Evolutionary conservation across 2,329 filamentous ascomycete species (phyloP).

Genomic region (Calonectria pauciramosa): DNA sequence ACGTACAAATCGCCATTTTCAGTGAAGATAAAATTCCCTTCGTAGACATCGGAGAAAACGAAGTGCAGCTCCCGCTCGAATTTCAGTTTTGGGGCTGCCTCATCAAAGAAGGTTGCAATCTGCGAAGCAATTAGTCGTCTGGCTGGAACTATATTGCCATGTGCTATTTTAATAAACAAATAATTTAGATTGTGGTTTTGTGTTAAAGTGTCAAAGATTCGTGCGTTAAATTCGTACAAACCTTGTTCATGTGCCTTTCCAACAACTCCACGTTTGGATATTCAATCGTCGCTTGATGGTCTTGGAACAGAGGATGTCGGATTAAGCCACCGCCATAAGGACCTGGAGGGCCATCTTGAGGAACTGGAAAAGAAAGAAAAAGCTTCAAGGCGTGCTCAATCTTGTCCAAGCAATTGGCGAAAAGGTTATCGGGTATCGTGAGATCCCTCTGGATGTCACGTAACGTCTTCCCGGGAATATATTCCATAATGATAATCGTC

Average conservation of each 20-base stretch:
- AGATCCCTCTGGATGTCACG: neutral
- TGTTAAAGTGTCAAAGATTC: too few species aligned
- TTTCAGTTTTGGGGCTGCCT: neutral
- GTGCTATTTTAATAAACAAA: neutral
- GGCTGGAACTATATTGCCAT: too few species aligned
- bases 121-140: neutral
- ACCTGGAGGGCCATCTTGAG: neutral
- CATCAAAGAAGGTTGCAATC: neutral
- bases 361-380: neutral
- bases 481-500: neutral
- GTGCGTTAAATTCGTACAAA: neutral
- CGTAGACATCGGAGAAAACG: neutral
- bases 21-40: neutral
- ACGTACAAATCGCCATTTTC: neutral
- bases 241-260: neutral
- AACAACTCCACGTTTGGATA: neutral
- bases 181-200: too few species aligned
- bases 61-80: neutral
- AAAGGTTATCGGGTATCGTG: neutral
- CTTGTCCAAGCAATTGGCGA: neutral
- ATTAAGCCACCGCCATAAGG: neutral
- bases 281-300: neutral
- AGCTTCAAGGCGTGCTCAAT: neutral
- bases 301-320: neutral
- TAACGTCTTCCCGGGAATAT: neutral